These are phyloP conservation scores for Globisporangium solare DNA, from an alignment of 352 stramenopile species.

Conservation along the genomic window DNA sequence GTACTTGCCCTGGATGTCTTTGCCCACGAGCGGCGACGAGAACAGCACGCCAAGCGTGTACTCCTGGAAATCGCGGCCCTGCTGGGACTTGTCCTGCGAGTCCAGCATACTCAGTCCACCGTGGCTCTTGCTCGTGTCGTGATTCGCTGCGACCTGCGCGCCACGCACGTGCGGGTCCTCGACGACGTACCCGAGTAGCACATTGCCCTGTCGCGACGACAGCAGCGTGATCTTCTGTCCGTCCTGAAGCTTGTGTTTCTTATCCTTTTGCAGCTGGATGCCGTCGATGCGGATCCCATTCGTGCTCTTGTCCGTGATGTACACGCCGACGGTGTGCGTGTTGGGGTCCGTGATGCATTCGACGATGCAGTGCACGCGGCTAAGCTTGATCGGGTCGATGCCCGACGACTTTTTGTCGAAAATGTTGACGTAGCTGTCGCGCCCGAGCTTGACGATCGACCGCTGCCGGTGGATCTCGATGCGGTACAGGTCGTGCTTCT, in stretches of 20 bases:
- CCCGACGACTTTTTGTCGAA: constrained; percentile 54
- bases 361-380: constrained; percentile 54
- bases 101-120: constrained; percentile 12
- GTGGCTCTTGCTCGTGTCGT: not conserved
- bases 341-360: constrained; percentile 41
- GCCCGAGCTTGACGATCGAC: constrained; percentile 38
- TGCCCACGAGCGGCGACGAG: constrained; percentile 89
- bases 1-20: constrained; percentile 85
- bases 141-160: constrained; percentile 16
- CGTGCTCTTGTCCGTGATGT: constrained; percentile 64
- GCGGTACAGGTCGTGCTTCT: constrained; percentile 44
- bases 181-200: constrained; percentile 66
- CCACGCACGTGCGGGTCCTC: constrained; percentile 68
- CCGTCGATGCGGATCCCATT: constrained; percentile 75
- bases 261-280: constrained; percentile 38
- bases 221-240: constrained; percentile 72
- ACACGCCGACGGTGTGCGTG: constrained; percentile 39
- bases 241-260: constrained; percentile 43
- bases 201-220: constrained; percentile 48
- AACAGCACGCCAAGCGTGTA: constrained; percentile 93
- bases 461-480: constrained; percentile 59
- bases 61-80: constrained; percentile 52
- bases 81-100: constrained; percentile 49
- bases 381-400: constrained; percentile 63
- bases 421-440: constrained; percentile 46